Conservation (phyloP, 2,329 filamentous ascomycete genomes). For the Trichoderma aggressivum region DNA sequence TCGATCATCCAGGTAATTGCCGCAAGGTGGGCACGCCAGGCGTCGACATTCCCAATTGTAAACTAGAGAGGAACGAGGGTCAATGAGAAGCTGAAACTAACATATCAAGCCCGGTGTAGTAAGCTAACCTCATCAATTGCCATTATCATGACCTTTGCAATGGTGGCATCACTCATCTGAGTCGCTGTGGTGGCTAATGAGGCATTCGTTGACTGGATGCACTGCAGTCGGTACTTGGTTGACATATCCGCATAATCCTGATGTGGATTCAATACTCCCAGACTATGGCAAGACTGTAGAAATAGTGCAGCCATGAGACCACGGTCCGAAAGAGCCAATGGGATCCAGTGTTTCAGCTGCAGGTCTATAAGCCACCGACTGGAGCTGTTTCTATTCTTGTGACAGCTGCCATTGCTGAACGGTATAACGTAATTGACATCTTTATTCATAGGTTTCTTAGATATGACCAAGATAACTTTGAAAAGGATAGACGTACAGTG, state of each 20-base stretch:
- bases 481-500: background rate
- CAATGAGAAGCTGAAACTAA: rapidly evolving
- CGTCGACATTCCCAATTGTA: background rate
- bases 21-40: background rate
- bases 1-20: background rate
- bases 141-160: background rate
- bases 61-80: background rate
- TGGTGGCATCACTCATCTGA: background rate
- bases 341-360: background rate
- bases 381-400: background rate
- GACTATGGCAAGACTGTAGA: background rate
- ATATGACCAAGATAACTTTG: rapidly evolving
- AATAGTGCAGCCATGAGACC: background rate
- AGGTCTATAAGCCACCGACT: background rate
- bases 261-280: background rate
- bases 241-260: background rate
- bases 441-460: background rate
- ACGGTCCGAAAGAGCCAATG: background rate
- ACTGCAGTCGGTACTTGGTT: background rate
- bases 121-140: background rate
- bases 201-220: background rate
- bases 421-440: background rate
- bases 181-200: background rate
- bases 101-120: rapidly evolving
- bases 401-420: background rate